phyloP scores from a whole-genome alignment of 768 basidiomycete genomes.

The Tylopilus subfusipes region DNA sequence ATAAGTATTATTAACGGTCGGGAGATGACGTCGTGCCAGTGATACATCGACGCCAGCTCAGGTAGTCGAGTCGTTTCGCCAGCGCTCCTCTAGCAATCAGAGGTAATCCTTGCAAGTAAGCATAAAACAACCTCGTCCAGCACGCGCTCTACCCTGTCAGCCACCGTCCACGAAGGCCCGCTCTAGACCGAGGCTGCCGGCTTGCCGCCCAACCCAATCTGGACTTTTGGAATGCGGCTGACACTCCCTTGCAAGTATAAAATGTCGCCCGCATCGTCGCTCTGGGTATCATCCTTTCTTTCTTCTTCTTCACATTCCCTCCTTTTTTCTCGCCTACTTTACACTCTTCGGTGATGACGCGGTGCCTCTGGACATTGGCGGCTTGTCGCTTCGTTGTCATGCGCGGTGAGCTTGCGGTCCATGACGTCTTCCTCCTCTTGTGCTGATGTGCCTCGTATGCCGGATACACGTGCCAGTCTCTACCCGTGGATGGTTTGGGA shows the following conservation, averaged over 20 bases:
- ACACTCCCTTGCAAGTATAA: not conserved
- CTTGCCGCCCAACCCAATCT: not conserved
- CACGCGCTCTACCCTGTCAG: not conserved
- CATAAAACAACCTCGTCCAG: not conserved
- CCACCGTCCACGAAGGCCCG: not conserved
- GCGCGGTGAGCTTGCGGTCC: not conserved
- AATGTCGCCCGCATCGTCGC: not conserved
- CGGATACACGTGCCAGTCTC: not conserved
- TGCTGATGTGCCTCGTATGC: not conserved
- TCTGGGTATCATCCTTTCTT: not conserved
- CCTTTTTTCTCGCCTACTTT: too few relatives aligned
- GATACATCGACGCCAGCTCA: not conserved
- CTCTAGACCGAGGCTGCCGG: not conserved
- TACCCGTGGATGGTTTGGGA: not conserved
- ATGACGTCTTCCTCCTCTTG: not conserved
- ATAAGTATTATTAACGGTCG: too few relatives aligned
- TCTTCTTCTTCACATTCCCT: not conserved
- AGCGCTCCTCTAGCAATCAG: not conserved
- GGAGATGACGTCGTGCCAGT: not conserved
- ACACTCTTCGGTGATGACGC: not conserved
- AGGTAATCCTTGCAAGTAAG: too few relatives aligned
- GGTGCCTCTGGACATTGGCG: not conserved
- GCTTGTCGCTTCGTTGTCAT: not conserved
- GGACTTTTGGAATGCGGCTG: slow-evolving; percentile 6
- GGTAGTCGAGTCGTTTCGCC: not conserved